Evolutionary conservation across 345 rosid species (phyloP).

Genomic region (Bruguiera parviflora): DNA sequence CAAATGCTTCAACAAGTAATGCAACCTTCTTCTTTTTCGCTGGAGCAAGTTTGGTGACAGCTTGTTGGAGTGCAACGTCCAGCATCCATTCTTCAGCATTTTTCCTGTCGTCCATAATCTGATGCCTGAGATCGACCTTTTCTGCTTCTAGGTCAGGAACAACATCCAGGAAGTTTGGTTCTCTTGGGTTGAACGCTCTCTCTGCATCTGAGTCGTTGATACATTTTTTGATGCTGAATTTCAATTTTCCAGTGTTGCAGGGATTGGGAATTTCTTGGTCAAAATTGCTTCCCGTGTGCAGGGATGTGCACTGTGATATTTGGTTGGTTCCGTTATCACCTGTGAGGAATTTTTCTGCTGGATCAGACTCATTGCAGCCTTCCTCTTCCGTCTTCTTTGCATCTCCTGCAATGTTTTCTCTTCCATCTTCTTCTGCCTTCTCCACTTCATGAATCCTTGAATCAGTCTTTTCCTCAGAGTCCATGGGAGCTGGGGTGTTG

Average conservation of each 20-base stretch:
- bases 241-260: slow-evolving; percentile 37
- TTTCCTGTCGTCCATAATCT: slow-evolving; percentile 27
- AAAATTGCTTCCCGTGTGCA: slow-evolving; percentile 21
- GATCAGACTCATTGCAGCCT: slow-evolving; percentile 19
- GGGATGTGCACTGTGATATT: slow-evolving; percentile 13
- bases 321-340: slow-evolving; percentile 10
- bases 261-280: slow-evolving; percentile 27
- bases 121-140: slow-evolving; percentile 32
- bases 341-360: slow-evolving; percentile 14
- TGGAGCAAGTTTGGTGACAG: slow-evolving; percentile 33
- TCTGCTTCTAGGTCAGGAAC: slow-evolving; percentile 47
- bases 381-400: slow-evolving; percentile 26
- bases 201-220: slow-evolving; percentile 31
- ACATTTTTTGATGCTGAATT: slow-evolving; percentile 31
- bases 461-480: slow-evolving; percentile 24
- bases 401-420: slow-evolving; percentile 23
- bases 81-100: slow-evolving; percentile 35
- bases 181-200: slow-evolving; percentile 64
- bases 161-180: slow-evolving; percentile 70
- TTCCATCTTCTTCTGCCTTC: slow-evolving; percentile 15
- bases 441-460: slow-evolving; percentile 3
- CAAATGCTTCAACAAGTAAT: slow-evolving; percentile 30
- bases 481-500: slow-evolving; percentile 11
- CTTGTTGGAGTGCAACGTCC: slow-evolving; percentile 29
- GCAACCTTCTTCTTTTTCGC: slow-evolving; percentile 32